Conservation (phyloP, 768 basidiomycete genomes). For the Rhodotorula sphaerocarpa region DNA sequence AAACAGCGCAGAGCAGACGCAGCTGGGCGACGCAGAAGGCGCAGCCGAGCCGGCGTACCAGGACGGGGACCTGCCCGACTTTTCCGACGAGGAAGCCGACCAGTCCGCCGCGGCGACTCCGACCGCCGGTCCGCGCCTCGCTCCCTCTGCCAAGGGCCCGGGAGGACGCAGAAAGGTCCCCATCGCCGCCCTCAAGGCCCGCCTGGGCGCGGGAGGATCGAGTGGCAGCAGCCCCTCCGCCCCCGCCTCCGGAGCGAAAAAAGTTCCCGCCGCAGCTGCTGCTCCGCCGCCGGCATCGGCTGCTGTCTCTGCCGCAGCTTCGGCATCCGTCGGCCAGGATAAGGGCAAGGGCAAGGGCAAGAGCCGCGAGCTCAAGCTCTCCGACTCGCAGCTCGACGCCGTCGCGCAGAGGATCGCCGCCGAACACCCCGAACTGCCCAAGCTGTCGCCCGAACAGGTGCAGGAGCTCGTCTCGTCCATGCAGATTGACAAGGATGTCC, state of each 20-base stretch:
- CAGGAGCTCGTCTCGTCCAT: constrained; percentile 57
- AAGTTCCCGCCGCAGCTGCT: not conserved
- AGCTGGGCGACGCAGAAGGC: too few species aligned
- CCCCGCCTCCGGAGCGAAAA: not conserved
- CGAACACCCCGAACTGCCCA: constrained; percentile 55
- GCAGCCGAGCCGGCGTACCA: constrained; percentile 1
- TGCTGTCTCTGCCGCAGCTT: not conserved
- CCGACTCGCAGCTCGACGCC: constrained; percentile 58
- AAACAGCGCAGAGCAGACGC: too few species aligned
- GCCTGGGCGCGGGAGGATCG: not conserved
- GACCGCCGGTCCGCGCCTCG: not conserved
- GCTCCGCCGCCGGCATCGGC: not conserved
- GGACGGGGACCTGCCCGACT: constrained; percentile 36
- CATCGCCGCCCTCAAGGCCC: constrained; percentile 24
- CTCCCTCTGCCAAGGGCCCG: constrained; percentile 1
- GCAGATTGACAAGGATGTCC: constrained; percentile 52
- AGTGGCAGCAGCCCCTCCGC: constrained; percentile 1
- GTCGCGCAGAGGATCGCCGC: constrained; percentile 61
- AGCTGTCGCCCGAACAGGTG: constrained; percentile 63
- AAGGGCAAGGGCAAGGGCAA: constrained; percentile 22
- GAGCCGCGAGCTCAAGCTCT: constrained; percentile 49
- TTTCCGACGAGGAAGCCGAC: constrained; percentile 24
- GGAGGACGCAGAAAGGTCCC: constrained; percentile 3
- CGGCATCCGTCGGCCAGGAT: not conserved
- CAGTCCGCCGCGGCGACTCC: not conserved